phyloP scores from a whole-genome alignment of 2,329 filamentous ascomycete species.

The Emergomyces orientalis region DNA sequence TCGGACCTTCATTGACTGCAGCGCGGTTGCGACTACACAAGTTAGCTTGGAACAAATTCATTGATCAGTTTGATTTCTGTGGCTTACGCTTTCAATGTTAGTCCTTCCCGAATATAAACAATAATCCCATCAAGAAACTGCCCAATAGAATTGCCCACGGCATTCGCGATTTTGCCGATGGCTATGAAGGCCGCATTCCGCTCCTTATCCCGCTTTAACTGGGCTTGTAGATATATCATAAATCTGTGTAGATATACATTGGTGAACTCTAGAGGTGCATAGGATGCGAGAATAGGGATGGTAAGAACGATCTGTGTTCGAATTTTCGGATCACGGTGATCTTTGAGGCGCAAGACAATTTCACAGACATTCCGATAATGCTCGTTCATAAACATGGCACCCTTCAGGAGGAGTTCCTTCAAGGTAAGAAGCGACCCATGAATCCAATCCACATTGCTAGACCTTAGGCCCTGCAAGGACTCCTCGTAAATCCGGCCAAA shows the following conservation, averaged over 20 bases:
- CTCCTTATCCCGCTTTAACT: constrained; percentile 92
- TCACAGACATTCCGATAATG: constrained; percentile 89
- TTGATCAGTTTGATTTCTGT: background rate
- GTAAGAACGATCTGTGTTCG: constrained; percentile 81
- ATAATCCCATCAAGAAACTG: constrained; percentile 92
- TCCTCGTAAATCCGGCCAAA: constrained; percentile 88
- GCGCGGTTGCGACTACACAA: constrained; percentile 44
- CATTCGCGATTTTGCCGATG: constrained; percentile 92
- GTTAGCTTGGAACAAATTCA: constrained; percentile 10
- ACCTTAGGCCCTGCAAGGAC: constrained; percentile 66
- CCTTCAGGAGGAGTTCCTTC: constrained; percentile 85
- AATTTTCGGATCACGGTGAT: constrained; percentile 81
- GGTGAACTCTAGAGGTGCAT: constrained; percentile 84
- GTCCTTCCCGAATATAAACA: constrained; percentile 83
- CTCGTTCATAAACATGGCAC: constrained; percentile 98
- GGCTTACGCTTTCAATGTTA: constrained; percentile 63
- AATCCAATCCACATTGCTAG: constrained; percentile 73
- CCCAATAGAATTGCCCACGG: constrained; percentile 87
- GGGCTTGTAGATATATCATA: constrained; percentile 90
- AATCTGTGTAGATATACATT: constrained; percentile 83
- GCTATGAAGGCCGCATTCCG: constrained; percentile 89
- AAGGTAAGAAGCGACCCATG: constrained; percentile 91
- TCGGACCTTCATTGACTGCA: constrained; percentile 56
- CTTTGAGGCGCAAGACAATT: constrained; percentile 83
- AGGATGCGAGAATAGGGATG: constrained; percentile 86